Evolutionary conservation across 768 basidiomycete species (phyloP).

Genomic region (Leccinellum albellum): DNA sequence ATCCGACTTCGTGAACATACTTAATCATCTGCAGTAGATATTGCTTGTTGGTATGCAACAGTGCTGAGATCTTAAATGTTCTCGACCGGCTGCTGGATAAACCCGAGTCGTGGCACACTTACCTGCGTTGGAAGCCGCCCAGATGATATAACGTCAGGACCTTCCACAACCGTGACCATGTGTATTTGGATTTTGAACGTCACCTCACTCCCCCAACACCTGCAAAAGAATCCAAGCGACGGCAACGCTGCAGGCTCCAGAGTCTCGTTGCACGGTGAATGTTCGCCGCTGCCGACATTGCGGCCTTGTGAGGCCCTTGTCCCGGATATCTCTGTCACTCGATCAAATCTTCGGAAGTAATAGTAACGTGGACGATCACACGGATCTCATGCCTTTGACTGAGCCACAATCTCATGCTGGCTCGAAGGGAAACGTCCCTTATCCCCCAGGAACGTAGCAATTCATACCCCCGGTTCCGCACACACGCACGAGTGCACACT

Average conservation of each 20-base stretch:
- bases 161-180: not conserved
- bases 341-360: not conserved
- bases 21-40: not conserved
- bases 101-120: not conserved
- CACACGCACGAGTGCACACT: not conserved
- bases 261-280: not conserved
- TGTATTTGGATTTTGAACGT: not conserved
- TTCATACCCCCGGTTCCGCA: not conserved
- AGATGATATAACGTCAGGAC: too few species aligned
- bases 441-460: not conserved
- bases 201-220: not conserved
- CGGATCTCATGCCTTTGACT: conserved; percentile 2
- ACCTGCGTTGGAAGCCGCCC: not conserved
- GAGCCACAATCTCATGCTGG: conserved; percentile 4
- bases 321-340: not conserved
- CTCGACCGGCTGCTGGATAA: not conserved
- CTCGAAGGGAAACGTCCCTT: not conserved
- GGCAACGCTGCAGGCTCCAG: too few species aligned
- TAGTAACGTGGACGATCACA: not conserved
- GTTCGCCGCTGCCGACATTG: not conserved
- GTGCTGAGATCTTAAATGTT: not conserved
- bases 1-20: not conserved
- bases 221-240: not conserved
- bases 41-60: not conserved
- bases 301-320: too few species aligned